Evolutionary conservation across 495 filamentous ascomycete species (phyloP).

Genomic region (Evernia prunastri): DNA sequence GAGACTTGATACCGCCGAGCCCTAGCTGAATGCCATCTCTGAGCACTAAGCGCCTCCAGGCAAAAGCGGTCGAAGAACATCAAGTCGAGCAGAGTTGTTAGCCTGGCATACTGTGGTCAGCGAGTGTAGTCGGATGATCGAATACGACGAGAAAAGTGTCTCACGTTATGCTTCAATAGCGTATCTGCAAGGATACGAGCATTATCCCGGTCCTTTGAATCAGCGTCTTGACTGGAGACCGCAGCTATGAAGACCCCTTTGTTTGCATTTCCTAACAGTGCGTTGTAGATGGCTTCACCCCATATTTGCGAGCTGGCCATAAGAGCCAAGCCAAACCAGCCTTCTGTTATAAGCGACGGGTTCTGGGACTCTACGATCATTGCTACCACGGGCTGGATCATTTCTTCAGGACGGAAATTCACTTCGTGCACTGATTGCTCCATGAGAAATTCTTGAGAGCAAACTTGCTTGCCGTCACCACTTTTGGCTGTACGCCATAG

Average conservation of each 20-base stretch:
- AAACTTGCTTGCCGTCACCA: not conserved
- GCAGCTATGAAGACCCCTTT: conserved; percentile 33
- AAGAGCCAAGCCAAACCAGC: conserved; percentile 67
- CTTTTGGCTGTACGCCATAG: conserved; percentile 58
- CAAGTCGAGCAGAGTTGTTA: not conserved
- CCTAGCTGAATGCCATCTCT: not conserved
- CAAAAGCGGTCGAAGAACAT: not conserved
- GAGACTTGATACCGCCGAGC: not conserved
- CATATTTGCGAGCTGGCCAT: conserved; percentile 53
- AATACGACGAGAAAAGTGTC: conserved; percentile 4
- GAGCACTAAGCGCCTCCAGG: not conserved
- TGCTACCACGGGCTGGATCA: conserved; percentile 47
- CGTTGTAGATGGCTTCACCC: conserved; percentile 42
- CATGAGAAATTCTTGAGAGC: too few relatives aligned
- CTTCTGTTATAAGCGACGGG: conserved; percentile 65
- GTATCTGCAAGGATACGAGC: conserved; percentile 55
- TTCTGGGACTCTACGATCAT: conserved; percentile 55
- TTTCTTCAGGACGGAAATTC: conserved; percentile 35
- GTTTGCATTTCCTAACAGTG: conserved; percentile 44
- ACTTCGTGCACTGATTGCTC: not conserved
- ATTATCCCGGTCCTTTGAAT: conserved; percentile 55
- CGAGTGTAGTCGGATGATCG: not conserved
- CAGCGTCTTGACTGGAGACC: conserved; percentile 18
- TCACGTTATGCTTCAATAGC: conserved; percentile 48
- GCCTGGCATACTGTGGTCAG: not conserved